These are phyloP conservation scores for Edaphochlamys debaryana DNA, from an alignment of 139 green algal genomes.

Conservation along the genomic window DNA sequence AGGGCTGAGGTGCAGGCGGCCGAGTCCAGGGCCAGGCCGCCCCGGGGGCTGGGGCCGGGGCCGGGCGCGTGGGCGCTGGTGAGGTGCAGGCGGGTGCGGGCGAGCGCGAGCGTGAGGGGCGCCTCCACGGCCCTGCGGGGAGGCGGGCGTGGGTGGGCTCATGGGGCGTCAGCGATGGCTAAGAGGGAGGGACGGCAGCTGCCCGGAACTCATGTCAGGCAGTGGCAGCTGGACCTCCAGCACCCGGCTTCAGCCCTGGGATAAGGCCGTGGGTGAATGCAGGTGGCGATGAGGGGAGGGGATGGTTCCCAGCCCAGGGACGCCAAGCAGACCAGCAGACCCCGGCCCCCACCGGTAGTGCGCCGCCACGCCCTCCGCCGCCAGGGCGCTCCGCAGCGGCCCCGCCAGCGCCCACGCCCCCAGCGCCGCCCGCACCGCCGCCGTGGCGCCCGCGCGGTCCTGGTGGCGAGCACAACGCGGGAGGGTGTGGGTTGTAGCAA, in stretches of 20 bases:
- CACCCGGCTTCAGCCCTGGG: too few relatives aligned
- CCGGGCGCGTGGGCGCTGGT: neutral
- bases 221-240: neutral
- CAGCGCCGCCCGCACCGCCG: neutral
- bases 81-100: neutral
- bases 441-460: neutral
- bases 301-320: too few relatives aligned
- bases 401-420: constrained; percentile 12
- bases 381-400: constrained; percentile 19
- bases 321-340: too few relatives aligned
- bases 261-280: too few relatives aligned
- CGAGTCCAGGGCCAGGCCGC: neutral
- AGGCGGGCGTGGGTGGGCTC: too few relatives aligned
- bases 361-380: constrained; percentile 7
- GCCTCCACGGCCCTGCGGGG: constrained; percentile 27
- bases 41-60: too few relatives aligned
- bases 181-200: too few relatives aligned
- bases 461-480: too few relatives aligned
- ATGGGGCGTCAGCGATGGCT: too few relatives aligned
- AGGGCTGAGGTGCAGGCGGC: neutral
- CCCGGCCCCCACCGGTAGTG: constrained; percentile 30
- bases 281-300: too few relatives aligned
- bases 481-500: too few relatives aligned
- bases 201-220: too few relatives aligned
- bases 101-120: constrained; percentile 17